Percentiles rank a stretch among this genome's conserved stretches.
Evolutionary conservation across 2,329 filamentous ascomycete genomes (phyloP).

Genomic region (Colletotrichum spaethianum): DNA sequence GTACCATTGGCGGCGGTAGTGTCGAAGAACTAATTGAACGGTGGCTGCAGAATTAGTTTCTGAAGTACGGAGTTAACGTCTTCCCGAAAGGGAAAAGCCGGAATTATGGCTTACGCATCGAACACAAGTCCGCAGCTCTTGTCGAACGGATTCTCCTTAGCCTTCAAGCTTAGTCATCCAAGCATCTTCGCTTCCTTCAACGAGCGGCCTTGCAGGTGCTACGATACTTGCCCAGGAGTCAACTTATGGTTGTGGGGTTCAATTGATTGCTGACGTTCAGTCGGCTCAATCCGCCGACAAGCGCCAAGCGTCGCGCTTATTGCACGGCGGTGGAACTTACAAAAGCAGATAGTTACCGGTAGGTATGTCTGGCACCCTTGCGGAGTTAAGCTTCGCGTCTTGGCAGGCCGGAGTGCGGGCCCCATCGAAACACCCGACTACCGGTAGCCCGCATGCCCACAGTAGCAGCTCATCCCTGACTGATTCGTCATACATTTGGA

Average conservation of each 20-base stretch:
- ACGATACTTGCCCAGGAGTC: background rate
- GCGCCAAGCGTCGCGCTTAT: background rate
- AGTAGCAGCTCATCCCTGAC: background rate
- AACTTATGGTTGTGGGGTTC: background rate
- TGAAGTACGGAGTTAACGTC: too few species aligned
- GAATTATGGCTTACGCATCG: too few species aligned
- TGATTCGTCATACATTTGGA: conserved; percentile 16
- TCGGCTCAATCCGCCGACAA: background rate
- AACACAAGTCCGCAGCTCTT: too few species aligned
- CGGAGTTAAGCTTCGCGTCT: background rate
- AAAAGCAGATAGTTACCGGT: too few species aligned
- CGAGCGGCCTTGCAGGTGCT: too few species aligned
- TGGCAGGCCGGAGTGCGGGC: background rate
- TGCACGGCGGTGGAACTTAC: background rate
- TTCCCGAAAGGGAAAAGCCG: too few species aligned
- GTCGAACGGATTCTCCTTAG: background rate
- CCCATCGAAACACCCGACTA: too few species aligned
- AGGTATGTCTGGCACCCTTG: too few species aligned
- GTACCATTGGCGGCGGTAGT: background rate
- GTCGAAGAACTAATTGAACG: too few species aligned
- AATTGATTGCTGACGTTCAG: background rate
- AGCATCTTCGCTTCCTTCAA: background rate
- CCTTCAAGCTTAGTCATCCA: background rate
- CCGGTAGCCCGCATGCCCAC: background rate
- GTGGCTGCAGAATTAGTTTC: too few species aligned